Base-by-base conservation (phyloP, 345 rosid genomes). In the Sonneratia caseolaris region DNA sequence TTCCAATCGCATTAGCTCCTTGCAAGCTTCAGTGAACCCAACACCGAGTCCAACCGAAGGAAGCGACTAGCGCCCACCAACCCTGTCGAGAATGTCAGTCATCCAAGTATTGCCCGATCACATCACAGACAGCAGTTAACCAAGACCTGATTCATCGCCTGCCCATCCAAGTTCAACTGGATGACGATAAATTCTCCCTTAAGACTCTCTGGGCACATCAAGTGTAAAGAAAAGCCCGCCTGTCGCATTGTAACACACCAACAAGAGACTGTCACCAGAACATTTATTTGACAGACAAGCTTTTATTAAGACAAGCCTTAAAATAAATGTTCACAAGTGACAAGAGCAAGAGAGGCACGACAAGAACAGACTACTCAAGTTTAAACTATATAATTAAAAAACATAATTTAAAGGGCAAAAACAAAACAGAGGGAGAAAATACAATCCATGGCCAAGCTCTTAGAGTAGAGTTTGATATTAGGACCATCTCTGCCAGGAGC, bases 401-500 rank as follows among this genome's bases (percentile, higher is more conserved):
- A 38, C 18, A 22, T 12, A 66, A 21, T 21, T 21, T 4, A 67
- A 67, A 67, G 21, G 36, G 47, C 18, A 56, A 53, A 38, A 37
- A 55, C n/a, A 56, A 10, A 16, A 55, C 15, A 70, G 24, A 69
- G 36, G 53, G 16, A 21, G 38, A 18, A 53, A 53, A 53, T 6
- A 18, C 35, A 37, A 15, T 32, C 67, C 48, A 71, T 38, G 48
- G 49, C 67, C 48, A 71, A 57, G 48, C 48, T 27, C 32, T 37
- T 38, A 40, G 10, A 42, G 45, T 42, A n/a, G 3, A 13, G 43
- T 53, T 18, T 47, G 15, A 36, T 21, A 18, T 3, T 13, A 21
- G 22, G 43, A 69, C 35, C 36, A 55, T 70, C 72, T 70, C 72
- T 70, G n/a, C 73, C 73, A 71, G 65, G 57, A 71, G 45, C 72